Base-by-base conservation (phyloP, 345 rosid species). In the Citrus cavaleriei region DNA sequence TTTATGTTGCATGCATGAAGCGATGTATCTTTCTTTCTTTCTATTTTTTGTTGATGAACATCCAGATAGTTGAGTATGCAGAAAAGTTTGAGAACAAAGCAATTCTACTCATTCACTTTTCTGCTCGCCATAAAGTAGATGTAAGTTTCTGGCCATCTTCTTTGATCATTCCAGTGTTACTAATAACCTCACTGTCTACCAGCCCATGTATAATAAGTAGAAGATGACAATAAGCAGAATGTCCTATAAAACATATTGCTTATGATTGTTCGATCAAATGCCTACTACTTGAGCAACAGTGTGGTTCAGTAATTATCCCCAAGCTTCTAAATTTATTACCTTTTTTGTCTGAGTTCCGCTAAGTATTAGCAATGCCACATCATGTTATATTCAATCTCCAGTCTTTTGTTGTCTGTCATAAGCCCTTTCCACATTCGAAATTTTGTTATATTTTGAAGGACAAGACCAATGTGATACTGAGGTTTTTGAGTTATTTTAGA, bases 51-150 rank as follows among this genome's bases (percentile, higher is more conserved):
- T 63, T 73, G 46, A 79, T 70, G 78, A 54, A 68, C 37, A 70
- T 78, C 79, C 89, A 93, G 99, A 94, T 94, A 72, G 83, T 89
- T 34, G 84, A 83, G 3, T 71, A 82, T 83, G 94, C 98, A 34
- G 88, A 91, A 80, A 90, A 82, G 85, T 91, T 96, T 69, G 74
- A 89, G 81, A 94, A 96, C 83, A 91, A 86, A 87, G 91, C 98
- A 64, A 91, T 96, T 81, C 88, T 96, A 85, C 85, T 96, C 74
- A 92, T 94, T 78, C 98, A 96, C 87, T 94, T 96, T 80, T 96
- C 98, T 58, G 98, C 97, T 82, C 91, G 98, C 57, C 91, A 96
- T 68, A 84, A 85, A 70, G 77, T 80, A 74, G 88, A 91, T 91
- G 99, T 96, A 83, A 70, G 81, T 74, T 76, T 81, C 74, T 82